Percentiles rank a stretch among this genome's conserved stretches.
These are phyloP conservation scores for Paramecium pentaurelia DNA, from an alignment of 73 alveolate species.

Conservation along the genomic window DNA sequence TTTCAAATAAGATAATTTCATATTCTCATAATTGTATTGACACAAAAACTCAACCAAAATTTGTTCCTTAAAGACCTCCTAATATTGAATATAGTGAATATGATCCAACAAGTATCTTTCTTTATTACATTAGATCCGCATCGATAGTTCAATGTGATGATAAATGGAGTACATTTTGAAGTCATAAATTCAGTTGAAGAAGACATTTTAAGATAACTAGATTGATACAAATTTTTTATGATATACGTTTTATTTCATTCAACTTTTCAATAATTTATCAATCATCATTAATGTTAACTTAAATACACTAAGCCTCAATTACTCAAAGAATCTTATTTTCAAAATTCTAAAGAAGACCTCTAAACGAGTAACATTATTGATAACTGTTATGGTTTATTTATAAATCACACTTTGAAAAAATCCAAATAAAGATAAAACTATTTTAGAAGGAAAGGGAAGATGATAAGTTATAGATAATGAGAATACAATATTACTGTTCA, in stretches of 20 bases:
- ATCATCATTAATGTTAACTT: not conserved
- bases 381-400: not conserved
- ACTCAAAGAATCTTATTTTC: not conserved
- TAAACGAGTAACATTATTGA: not conserved
- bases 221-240: not conserved
- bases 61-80: not conserved
- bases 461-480: not conserved
- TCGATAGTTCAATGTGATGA: not conserved
- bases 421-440: not conserved
- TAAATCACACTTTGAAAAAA: not conserved
- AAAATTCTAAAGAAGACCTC: not conserved
- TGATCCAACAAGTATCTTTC: not conserved
- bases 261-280: not conserved
- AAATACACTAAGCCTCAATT: not conserved
- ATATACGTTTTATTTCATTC: not conserved
- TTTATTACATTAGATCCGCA: not conserved
- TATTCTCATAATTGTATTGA: not conserved
- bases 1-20: not conserved
- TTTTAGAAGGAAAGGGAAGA: not conserved
- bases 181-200: constrained; percentile 14
- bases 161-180: constrained; percentile 18
- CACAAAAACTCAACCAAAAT: not conserved
- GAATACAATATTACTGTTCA: not conserved
- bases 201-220: not conserved
- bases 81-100: not conserved